Base-by-base conservation (phyloP, 148 eudicot species). In the Polygonum aviculare region DNA sequence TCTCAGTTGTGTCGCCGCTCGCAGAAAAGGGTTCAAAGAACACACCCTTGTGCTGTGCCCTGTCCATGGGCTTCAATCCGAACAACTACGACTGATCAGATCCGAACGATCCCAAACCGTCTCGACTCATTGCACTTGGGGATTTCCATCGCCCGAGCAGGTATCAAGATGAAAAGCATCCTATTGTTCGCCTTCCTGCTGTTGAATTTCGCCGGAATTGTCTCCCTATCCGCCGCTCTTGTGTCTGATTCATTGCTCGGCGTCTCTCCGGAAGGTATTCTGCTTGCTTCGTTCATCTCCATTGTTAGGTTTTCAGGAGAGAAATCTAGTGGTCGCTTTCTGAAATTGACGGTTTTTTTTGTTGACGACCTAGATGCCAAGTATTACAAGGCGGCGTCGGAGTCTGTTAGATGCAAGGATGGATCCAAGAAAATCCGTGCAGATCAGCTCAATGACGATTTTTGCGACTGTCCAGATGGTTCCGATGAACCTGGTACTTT, bases 401-500 rank as follows among this genome's bases (percentile, higher is more conserved):
- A 76, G 36, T 77, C 83, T 41, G 85, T 94, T 2, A 86, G 82
- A 75, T 94, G 98, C 84, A 92, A 82, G 79, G 97, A 94, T 73
- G 98, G 97, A 79, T 94, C 93, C n/a, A 94, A 84, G 82, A 86
- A 83, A 80, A 86, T 94, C 75, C 78, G 78, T 69, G 84, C 80
- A 47, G 79, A 81, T 44, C 94, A 87, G 87, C 79, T 94, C 15
- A 94, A 94, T 78, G 98, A 94, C 73, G 92, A 94, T 69, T 94
- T 94, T 77, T 94, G 97, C 70, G 97, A 94, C 77, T 94, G 97
- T 82, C 57, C 79, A 33, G 98, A 94, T 77, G 98, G 93, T 79
- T 85, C 96, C 19, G 98, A 94, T 62, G 98, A 94, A 78, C 98
- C 97, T 47, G 98, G 98, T 93, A 63, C 78, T 35, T 72, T 72